Percentiles rank a stretch among this genome's conserved stretches.
Conservation (phyloP, 129 eudicot species). For the Centrapalus pauciflorus region DNA sequence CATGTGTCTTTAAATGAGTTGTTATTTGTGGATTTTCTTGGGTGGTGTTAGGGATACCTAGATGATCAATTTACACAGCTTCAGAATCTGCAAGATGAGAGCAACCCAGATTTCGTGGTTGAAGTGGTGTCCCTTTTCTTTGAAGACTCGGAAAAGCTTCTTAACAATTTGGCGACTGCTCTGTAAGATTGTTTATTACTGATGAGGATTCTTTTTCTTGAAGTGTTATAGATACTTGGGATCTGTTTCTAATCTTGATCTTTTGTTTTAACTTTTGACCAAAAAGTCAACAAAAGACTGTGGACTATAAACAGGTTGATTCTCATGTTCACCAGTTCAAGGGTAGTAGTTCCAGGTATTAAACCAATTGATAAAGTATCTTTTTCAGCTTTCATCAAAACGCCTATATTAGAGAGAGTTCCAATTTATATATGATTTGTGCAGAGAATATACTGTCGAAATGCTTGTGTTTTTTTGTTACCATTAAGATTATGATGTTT, state of each 20-base stretch:
- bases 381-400: neutral
- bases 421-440: neutral
- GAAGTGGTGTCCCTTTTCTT: conserved; percentile 72
- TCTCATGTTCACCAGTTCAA: conserved; percentile 76
- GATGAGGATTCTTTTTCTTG: neutral
- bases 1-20: neutral
- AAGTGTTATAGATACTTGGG: neutral
- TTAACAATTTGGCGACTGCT: conserved; percentile 65
- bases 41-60: conserved; percentile 45
- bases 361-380: neutral
- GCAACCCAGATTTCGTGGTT: conserved; percentile 78
- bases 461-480: neutral
- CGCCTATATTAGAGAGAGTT: neutral
- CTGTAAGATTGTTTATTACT: conserved; percentile 37
- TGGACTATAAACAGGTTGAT: conserved; percentile 78
- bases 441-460: neutral
- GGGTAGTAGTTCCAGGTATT: conserved; percentile 83
- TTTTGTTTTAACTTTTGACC: conserved; percentile 3
- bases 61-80: conserved; percentile 73
- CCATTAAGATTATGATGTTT: too few species aligned
- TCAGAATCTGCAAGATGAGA: conserved; percentile 78
- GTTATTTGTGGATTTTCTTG: conserved; percentile 1
- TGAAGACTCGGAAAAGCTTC: conserved; percentile 73
- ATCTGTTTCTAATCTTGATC: neutral
- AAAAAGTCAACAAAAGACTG: conserved; percentile 58